Evolutionary conservation across 768 basidiomycete genomes (phyloP), one percentile per base, ranked within the genome.

Genomic region (Trametes gibbosa): DNA sequence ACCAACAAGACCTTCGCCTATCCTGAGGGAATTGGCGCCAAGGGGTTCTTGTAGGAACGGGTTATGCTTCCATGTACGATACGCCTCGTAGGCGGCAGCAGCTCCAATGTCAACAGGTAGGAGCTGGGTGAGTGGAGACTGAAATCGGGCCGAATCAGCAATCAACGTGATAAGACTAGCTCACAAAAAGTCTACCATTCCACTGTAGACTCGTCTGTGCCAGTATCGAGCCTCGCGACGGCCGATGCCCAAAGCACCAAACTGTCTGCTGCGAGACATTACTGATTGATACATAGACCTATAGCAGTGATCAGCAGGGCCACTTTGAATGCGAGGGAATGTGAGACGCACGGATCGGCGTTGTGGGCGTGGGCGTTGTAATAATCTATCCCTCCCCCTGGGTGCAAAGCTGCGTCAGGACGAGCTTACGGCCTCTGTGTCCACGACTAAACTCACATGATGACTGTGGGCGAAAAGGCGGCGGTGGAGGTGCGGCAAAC

Each of bases 81-180:
- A 85, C 0, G 87, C 87, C 69, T 90, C 88, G 67, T 89, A 90
- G 0, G 86, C 89, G 8, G 89, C 89, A 2, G 89, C 90, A 62
- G 86, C 81, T 0, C 90, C 90, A 13, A 92, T 79, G 58, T 90
- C 86, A 17, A 71, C 65, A 0, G 88, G 84, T 9, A 76, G 68
- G 73, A 89, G 74, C 43, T 73, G 70, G 53, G 69, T 71, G 16
- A 85, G 68, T 53, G 83, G 82, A 27, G 80, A 78, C 85, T 87
- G 61, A 9, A 23, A 49, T 29, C 16, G 6, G 17, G 35, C 2
- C 13, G 17, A 12, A 35, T 39, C 24, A 19, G 19, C 45, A 16
- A 10, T 1, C 9, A 10, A 5, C n/a, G 14, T 5, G 2, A 10
- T 2, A 10, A 50, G n/a, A n/a, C n/a, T 16, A 24, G 35, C 16